Base-by-base conservation (phyloP, 345 rosid species). In the Dipteronia sinensis region DNA sequence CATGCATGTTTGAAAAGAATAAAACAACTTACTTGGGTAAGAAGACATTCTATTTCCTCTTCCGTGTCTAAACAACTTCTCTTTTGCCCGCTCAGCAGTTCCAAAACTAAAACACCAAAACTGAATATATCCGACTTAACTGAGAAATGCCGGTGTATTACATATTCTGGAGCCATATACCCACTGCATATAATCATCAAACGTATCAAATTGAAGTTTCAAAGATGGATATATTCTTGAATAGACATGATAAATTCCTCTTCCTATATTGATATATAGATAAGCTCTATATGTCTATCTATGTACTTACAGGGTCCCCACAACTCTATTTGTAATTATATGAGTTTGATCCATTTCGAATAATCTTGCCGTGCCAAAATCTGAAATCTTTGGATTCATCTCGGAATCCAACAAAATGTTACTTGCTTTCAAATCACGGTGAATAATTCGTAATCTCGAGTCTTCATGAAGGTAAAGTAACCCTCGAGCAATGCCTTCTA, bases 371-470 rank as follows among this genome's bases (percentile, higher is more conserved):
- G 79, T 72, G 38, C 75, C 84, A 22, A 84, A 84, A 17, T 84
- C 84, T 68, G 82, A 53, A 20, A 84, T 81, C 34, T 84, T 84
- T 2, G 84, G 84, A 31, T 59, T 81, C 77, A 80, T 77, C 10
- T 78, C 72, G 3, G 6, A 70, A 10, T 83, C 83, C 46, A 77
- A 51, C 66, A 83, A 44, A 7, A 83, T 63, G 38, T 83, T 83
- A 74, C 84, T 72, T 7, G 82, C 61, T 83, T 83, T 83, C 38
- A 83, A 68, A 67, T 80, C 84, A 4, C 82, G 78, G 47, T 84
- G 86, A 61, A 84, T 76, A 34, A 84, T 78, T 5, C 46, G 55
- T 2, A 81, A 77, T 7, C 65, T 61, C 9, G 82, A 84, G 10
- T 81, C 82, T 47, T 81, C 78, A 0, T 84, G 82, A 7, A 81